Percentiles rank a stretch among this genome's conserved stretches.
These are phyloP conservation scores for Pythium utonaiense DNA, from an alignment of 352 stramenopile species.

Conservation along the genomic window DNA sequence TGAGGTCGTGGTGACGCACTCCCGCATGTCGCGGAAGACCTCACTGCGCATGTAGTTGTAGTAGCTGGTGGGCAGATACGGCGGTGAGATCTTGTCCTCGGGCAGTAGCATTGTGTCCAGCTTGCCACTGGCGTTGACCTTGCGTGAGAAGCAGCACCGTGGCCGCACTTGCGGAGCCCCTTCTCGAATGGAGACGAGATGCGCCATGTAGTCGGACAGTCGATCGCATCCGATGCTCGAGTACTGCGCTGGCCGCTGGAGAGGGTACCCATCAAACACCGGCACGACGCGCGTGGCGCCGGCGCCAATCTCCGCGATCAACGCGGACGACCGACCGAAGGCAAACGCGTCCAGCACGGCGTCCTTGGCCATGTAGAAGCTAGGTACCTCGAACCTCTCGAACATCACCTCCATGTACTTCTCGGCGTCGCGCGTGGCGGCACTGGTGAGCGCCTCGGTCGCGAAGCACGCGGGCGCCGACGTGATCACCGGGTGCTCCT, in stretches of 20 bases:
- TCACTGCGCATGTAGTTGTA: conserved; percentile 67
- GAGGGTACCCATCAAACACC: conserved; percentile 88
- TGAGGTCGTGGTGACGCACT: conserved; percentile 49
- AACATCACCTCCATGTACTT: conserved; percentile 92
- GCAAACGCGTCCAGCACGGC: conserved; percentile 90
- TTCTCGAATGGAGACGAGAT: conserved; percentile 51
- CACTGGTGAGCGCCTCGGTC: conserved; percentile 59
- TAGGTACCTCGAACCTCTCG: conserved; percentile 86
- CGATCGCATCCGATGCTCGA: conserved; percentile 72
- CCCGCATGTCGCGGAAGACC: conserved; percentile 76
- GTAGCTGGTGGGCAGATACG: conserved; percentile 62
- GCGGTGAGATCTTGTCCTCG: conserved; percentile 32
- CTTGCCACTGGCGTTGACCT: conserved; percentile 45
- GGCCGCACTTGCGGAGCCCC: conserved; percentile 42
- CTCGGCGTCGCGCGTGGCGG: conserved; percentile 50
- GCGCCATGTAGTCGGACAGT: conserved; percentile 64
- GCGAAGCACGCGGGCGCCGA: conserved; percentile 71
- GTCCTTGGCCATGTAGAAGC: conserved; percentile 90
- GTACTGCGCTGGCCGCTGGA: conserved; percentile 75
- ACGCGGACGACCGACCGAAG: conserved; percentile 79
- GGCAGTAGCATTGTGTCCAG: conserved; percentile 53
- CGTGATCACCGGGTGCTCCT: conserved; percentile 75
- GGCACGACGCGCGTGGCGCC: conserved; percentile 83
- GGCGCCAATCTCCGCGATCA: conserved; percentile 89
- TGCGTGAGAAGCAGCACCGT: conserved; percentile 60